These are phyloP conservation scores for Cryptosporidium muris DNA, from an alignment of 169 alveolate species.

Conservation along the genomic window DNA sequence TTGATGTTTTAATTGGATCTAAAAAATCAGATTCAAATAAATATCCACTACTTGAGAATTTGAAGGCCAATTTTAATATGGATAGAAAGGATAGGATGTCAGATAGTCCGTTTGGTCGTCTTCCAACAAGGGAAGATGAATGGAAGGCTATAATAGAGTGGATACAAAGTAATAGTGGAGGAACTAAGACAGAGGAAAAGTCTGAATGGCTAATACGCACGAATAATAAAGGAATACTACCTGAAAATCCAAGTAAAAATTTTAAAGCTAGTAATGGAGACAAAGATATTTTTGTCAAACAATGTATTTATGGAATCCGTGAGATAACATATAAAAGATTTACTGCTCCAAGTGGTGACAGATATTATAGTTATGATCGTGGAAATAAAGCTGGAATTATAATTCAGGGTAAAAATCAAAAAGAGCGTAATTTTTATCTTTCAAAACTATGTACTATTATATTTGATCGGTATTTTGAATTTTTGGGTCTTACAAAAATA, in stretches of 20 bases:
- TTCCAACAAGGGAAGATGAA: conserved; percentile 37
- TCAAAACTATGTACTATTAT: conserved; percentile 14
- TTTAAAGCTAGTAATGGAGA: conserved; percentile 41
- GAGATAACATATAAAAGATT: conserved; percentile 11
- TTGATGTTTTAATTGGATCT: conserved; percentile 13
- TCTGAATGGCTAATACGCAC: conserved; percentile 25
- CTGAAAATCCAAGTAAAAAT: not conserved
- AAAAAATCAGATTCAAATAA: conserved; percentile 1
- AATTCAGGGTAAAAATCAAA: conserved; percentile 36
- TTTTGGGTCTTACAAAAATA: conserved; percentile 19
- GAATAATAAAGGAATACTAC: not conserved
- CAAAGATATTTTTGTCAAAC: conserved; percentile 5
- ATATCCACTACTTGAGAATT: not conserved
- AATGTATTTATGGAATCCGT: conserved; percentile 15
- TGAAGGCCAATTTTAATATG: not conserved
- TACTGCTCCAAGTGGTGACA: conserved; percentile 65
- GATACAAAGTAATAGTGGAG: conserved; percentile 5
- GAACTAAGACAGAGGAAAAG: not conserved
- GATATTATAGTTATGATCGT: conserved; percentile 19
- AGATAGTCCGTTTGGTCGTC: conserved; percentile 30
- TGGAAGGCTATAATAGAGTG: conserved; percentile 49
- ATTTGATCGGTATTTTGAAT: conserved; percentile 34
- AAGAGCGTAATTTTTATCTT: conserved; percentile 5
- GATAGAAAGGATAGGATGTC: not conserved
- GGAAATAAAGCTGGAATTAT: conserved; percentile 19